Evolutionary conservation across 768 basidiomycete species (phyloP), one percentile per base, ranked within the genome.

Genomic region (Dacryopinax spathularia): DNA sequence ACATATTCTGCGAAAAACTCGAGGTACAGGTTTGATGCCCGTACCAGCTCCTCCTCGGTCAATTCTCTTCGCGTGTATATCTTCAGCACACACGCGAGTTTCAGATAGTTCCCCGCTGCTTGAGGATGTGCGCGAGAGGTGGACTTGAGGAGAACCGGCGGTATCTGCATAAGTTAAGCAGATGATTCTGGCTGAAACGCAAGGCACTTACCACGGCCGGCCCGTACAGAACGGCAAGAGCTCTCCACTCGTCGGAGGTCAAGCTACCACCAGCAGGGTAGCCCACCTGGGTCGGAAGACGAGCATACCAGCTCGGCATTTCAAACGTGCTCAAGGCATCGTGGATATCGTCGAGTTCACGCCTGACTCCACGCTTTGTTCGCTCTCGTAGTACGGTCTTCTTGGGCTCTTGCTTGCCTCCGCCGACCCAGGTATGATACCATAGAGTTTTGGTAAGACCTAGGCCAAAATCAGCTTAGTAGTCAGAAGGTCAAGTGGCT

Each of bases 381-480:
- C 22, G 25, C 31, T 56, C 48, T 6, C 48, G 48, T 2, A 56
- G 25, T 9, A 56, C 6, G 9, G 25, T 56, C 48, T 25, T 56
- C n/a, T n/a, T n/a, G n/a, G n/a, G n/a, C 25, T 29, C 48, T 15
- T 56, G 22, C 48, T 56, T 56, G 25, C 48, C 48, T 9, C 48
- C 48, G 25, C 31, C 10, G 25, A 56, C 29, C 48, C 48, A 56
- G 7, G 7, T 31, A 18, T 10, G 2, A 15, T 65, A 68, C 27
- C 62, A 67, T 2, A 63, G 66, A 29, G 48, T 65, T 43, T 67
- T 67, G 33, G 63, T 60, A 31, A 67, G 36, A 27, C 66, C 66
- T 67, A 29, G 33, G 65, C 6, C 22, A 1, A 15, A 2, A 25
- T 1, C 35, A 59, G 33, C 39, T 27, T 10, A 33, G 25, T 31